Evolutionary conservation across 108 stramenopile genomes (phyloP), one percentile per base, ranked within the genome.

Genomic region (Cyclotella baltica): DNA sequence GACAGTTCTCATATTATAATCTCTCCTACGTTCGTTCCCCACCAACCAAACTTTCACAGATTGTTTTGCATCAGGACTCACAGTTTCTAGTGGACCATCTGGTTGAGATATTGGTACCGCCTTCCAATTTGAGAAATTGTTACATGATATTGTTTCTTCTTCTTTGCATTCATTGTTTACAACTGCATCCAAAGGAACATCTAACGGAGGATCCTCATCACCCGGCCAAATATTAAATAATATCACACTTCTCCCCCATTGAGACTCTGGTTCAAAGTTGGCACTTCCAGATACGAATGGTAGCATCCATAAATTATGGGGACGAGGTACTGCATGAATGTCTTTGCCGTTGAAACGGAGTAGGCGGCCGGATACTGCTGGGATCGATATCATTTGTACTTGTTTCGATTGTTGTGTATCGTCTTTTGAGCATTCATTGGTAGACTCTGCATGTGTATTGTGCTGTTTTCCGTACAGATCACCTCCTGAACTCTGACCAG

Each of bases 301-400:
- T 15, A 86, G 47, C 53, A 91, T 69, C 90, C 90, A 93, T 38
- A 91, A 48, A 76, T 94, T 87, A 19, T 78, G 59, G 8, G 93
- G 93, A 20, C 90, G 61, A 22, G 93, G 93, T 19, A 92, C 93
- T 18, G 93, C 90, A 62, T 94, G 93, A n/a, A 94, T 47, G 46
- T 73, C 76, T 58, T 76, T 35, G 20, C 93, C 93, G 68, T 82
- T 69, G 66, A 94, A 94, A 29, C 93, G 88, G 0, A 94, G 67
- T 11, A 94, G 70, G 30, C 93, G 70, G 8, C 93, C 93, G 25
- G 71, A 3, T 18, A 87, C 80, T n/a, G 89, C 87, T 10, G 93
- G 93, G 1, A 93, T 86, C 9, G 70, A 76, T 15, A 89, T 58
- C 38, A 92, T 35, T 33, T 81, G 80, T 15, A 89, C 76, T 29